Evolutionary conservation across 2,329 filamentous ascomycete species (phyloP).

Genomic region (Rhinocladiella similis): DNA sequence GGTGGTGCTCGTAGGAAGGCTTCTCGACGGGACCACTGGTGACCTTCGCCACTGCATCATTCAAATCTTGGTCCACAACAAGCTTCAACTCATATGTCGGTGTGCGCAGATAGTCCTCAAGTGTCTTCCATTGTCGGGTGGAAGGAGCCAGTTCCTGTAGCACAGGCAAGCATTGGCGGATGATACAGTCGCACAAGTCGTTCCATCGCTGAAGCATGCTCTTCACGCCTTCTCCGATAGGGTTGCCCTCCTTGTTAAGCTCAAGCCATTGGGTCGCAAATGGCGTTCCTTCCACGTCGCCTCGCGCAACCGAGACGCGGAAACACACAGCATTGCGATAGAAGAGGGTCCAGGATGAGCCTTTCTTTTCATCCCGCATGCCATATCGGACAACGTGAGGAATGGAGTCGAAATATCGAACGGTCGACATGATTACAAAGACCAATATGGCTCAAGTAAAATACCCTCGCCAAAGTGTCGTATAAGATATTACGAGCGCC

Average conservation of each 20-base stretch:
- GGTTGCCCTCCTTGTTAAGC: not conserved
- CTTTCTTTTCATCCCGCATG: slow-evolving; percentile 12
- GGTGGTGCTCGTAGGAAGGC: slow-evolving; percentile 11
- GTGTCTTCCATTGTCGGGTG: slow-evolving; percentile 6
- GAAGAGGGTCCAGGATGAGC: slow-evolving; percentile 7
- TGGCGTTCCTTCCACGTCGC: slow-evolving; percentile 4
- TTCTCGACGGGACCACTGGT: slow-evolving; percentile 1
- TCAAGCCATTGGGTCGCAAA: slow-evolving; percentile 5
- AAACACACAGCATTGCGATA: slow-evolving; percentile 8
- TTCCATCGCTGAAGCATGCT: slow-evolving; percentile 6
- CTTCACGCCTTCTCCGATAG: not conserved
- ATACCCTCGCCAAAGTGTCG: too few species aligned
- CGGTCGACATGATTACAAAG: slow-evolving; percentile 4
- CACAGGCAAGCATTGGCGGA: slow-evolving; percentile 8
- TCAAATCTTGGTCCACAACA: not conserved
- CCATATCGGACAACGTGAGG: slow-evolving; percentile 16
- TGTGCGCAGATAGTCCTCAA: slow-evolving; percentile 11
- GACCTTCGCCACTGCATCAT: slow-evolving; percentile 5
- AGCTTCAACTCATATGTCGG: slow-evolving; percentile 12
- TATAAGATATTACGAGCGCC: too few species aligned
- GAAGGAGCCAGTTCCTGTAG: slow-evolving; percentile 7
- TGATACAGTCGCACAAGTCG: slow-evolving; percentile 10
- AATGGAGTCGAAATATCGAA: slow-evolving; percentile 10
- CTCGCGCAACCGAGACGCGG: not conserved
- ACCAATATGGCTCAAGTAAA: too few species aligned